Base-by-base conservation (phyloP, 2,329 filamentous ascomycete genomes). In the Arachnomyces sp. region DNA sequence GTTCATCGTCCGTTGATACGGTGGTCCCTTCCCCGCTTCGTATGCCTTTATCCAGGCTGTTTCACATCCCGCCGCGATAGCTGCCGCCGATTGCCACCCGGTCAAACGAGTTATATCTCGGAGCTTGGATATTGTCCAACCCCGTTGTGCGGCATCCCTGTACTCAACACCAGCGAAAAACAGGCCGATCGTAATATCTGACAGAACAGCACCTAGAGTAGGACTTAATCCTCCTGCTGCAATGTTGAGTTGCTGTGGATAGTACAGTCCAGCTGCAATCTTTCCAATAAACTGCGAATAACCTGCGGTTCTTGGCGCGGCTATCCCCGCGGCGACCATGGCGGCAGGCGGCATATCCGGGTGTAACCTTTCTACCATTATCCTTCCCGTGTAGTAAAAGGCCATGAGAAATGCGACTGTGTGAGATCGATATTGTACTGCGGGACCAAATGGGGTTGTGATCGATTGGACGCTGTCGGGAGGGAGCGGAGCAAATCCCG, bases 331-430 rank as follows among this genome's bases (percentile, higher is more conserved):
- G 2, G 92, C 88, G 52, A 88, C 77, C 78, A 94, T 88, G 28
- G 88, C 84, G 7, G 89, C 81, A 0, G 90, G 87, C 1, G 89
- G 90, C 88, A 95, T 95, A 16, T 77, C 77, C 0, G 92, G 92
- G 51, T 95, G 89, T 1, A 81, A 74, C 28, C 92, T 77, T 44
- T 90, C 72, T n/a, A 92, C 74, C 39, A 89, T 74, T 42, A 96
- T 90, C 34, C 87, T 73, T 1, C 82, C 82, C 71, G 90, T 86
- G 61, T 94, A 84, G 59, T 86, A 89, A 48, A 89, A 83, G 56
- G 85, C 80, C 86, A 88, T 95, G 15, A 95, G 73, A 28, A 86
- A 83, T 2, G 85, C 86, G 47, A 96, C 84, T n/a, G 83, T 82
- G 59, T 87, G 90, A 2, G 85, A 90, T 21, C 86, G 78, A 57